Conservation (phyloP, 2,329 filamentous ascomycete genomes). For the Pseudogymnoascus destructans region DNA sequence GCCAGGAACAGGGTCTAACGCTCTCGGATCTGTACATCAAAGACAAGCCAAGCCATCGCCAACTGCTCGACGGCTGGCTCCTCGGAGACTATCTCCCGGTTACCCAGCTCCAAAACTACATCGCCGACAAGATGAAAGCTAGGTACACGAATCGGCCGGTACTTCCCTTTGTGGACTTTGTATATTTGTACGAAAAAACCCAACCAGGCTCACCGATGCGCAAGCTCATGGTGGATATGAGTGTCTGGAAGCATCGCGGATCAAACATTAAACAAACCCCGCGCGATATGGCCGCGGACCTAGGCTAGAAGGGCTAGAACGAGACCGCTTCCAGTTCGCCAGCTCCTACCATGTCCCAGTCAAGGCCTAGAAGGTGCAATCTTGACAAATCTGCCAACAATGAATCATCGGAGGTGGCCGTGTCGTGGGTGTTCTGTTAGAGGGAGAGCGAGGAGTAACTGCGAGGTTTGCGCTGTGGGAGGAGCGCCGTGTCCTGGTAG, state of each 20-base stretch:
- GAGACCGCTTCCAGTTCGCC: too few species aligned
- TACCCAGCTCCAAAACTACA: not conserved
- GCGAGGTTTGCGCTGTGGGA: not conserved
- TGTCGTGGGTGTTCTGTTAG: not conserved
- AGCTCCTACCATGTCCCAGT: not conserved
- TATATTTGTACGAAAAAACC: not conserved
- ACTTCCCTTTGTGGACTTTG: not conserved
- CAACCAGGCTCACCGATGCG: not conserved
- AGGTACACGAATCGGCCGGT: not conserved
- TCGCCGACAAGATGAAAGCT: not conserved
- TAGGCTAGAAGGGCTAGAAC: not conserved
- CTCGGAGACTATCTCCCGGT: not conserved
- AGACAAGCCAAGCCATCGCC: not conserved
- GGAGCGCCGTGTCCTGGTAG: too few species aligned
- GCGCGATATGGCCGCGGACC: not conserved
- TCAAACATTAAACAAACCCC: not conserved
- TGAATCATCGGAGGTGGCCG: not conserved
- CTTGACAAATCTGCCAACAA: too few species aligned
- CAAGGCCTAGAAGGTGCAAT: not conserved
- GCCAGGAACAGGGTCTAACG: not conserved
- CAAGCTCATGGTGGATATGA: not conserved
- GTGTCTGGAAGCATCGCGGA: not conserved
- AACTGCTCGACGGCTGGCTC: not conserved
- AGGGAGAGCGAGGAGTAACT: not conserved
- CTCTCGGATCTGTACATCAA: not conserved